Evolutionary conservation across 257 asterid genomes (phyloP).

Genomic region (Lithospermum erythrorhizon): DNA sequence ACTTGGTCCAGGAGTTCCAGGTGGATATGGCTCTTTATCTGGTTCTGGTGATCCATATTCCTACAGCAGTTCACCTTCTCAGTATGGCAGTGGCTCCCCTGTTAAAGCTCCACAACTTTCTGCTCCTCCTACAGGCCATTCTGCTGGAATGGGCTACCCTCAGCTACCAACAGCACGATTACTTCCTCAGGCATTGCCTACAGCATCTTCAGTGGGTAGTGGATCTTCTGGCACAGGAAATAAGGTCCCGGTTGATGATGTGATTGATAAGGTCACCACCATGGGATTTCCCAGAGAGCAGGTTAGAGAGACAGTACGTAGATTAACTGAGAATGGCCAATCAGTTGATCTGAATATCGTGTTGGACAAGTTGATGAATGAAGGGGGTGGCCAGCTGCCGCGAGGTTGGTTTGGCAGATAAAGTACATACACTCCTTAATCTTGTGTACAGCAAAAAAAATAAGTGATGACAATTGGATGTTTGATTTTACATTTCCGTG

Average conservation of each 20-base stretch:
- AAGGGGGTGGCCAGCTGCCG: constrained; percentile 54
- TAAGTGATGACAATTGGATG: background rate
- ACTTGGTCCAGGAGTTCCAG: constrained; percentile 60
- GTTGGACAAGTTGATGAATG: constrained; percentile 93
- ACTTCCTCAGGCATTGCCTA: constrained; percentile 80
- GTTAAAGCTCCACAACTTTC: constrained; percentile 42
- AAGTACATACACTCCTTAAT: constrained; percentile 10
- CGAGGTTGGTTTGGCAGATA: constrained; percentile 75
- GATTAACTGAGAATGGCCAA: constrained; percentile 87
- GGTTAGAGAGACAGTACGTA: constrained; percentile 73
- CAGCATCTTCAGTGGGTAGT: constrained; percentile 59
- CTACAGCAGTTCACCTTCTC: constrained; percentile 45
- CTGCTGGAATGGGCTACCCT: constrained; percentile 59
- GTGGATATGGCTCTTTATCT: constrained; percentile 43
- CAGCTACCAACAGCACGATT: constrained; percentile 86
- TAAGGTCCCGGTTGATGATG: constrained; percentile 82
- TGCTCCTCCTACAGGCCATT: constrained; percentile 33
- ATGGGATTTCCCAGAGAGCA: constrained; percentile 95
- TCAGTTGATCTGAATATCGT: constrained; percentile 82
- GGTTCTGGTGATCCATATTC: constrained; percentile 56
- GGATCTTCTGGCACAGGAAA: constrained; percentile 51
- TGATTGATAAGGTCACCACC: constrained; percentile 80
- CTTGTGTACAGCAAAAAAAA: constrained; percentile 23
- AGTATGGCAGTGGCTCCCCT: constrained; percentile 48
- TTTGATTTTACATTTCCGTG: background rate